Evolutionary conservation across 148 eudicot species (phyloP).

Genomic region (Heliamphora exappendiculata): DNA sequence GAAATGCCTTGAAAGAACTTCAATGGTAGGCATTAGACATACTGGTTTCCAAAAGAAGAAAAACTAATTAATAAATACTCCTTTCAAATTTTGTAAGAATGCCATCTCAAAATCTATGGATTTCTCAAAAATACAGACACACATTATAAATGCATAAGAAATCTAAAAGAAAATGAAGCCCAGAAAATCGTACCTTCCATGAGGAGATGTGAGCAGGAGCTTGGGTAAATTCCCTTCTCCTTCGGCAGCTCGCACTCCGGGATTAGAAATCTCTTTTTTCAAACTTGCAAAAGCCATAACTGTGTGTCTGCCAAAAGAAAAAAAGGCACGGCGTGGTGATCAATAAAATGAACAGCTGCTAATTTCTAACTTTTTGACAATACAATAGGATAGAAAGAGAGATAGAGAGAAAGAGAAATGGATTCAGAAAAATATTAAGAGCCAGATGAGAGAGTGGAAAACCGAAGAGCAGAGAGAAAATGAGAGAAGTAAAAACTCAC

Average conservation of each 20-base stretch:
- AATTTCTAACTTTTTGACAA: neutral
- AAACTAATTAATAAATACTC: neutral
- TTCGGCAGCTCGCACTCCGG: slow-evolving; percentile 43
- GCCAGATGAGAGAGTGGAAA: neutral
- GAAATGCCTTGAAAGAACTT: neutral
- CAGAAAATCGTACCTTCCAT: slow-evolving; percentile 50
- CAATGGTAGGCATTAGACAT: neutral
- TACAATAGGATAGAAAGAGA: neutral
- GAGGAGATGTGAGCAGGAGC: slow-evolving; percentile 57
- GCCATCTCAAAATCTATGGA: neutral
- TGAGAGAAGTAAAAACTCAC: slow-evolving; percentile 19
- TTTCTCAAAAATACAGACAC: neutral
- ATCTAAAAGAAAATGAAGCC: neutral
- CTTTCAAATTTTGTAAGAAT: neutral
- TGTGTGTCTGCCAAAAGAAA: slow-evolving; percentile 19
- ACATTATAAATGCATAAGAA: neutral
- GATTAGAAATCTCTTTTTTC: slow-evolving; percentile 27
- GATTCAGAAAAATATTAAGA: too few species aligned
- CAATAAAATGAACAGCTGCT: neutral
- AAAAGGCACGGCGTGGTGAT: neutral
- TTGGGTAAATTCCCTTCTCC: slow-evolving; percentile 82
- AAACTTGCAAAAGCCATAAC: slow-evolving; percentile 45
- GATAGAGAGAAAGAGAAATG: neutral
- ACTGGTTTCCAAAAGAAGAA: neutral
- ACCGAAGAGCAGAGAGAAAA: slow-evolving; percentile 3